These are phyloP conservation scores for Trametes elegans DNA, from an alignment of 768 basidiomycete genomes.

Conservation along the genomic window DNA sequence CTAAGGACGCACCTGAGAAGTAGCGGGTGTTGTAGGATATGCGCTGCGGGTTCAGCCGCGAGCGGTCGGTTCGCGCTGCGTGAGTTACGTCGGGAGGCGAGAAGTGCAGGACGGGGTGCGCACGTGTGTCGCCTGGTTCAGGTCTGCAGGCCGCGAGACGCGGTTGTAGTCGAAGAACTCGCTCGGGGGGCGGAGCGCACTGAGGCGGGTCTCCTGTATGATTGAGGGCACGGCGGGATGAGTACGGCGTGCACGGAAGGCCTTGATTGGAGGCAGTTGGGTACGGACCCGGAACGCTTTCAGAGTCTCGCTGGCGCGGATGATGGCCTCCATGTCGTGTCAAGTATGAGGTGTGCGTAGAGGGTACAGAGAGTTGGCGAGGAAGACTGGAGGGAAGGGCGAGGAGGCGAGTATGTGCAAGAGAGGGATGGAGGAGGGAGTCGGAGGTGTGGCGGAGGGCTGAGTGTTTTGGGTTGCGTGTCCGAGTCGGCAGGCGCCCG, in stretches of 20 bases:
- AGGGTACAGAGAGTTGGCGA: not conserved
- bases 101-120: slow-evolving; percentile 27
- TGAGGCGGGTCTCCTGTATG: slow-evolving; percentile 72
- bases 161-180: slow-evolving; percentile 88
- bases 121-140: slow-evolving; percentile 77
- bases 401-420: slow-evolving; percentile 9
- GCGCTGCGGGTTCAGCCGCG: slow-evolving; percentile 45
- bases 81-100: not conserved
- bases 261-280: not conserved
- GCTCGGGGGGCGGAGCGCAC: slow-evolving; percentile 63
- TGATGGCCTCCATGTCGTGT: slow-evolving; percentile 59
- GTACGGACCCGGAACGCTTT: slow-evolving; percentile 65
- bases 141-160: slow-evolving; percentile 78
- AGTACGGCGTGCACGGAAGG: slow-evolving; percentile 5
- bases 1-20: slow-evolving; percentile 68
- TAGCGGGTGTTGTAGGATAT: slow-evolving; percentile 95
- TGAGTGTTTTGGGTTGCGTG: slow-evolving; percentile 15
- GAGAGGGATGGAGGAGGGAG: not conserved
- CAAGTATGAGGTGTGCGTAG: not conserved
- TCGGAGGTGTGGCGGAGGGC: not conserved
- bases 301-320: slow-evolving; percentile 67
- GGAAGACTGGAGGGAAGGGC: slow-evolving; percentile 1
- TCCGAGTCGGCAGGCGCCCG: slow-evolving; percentile 1
- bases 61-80: not conserved
- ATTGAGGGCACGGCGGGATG: not conserved